Evolutionary conservation across 495 filamentous ascomycete species (phyloP).

Genomic region (Hypomontagnella submonticulosa): DNA sequence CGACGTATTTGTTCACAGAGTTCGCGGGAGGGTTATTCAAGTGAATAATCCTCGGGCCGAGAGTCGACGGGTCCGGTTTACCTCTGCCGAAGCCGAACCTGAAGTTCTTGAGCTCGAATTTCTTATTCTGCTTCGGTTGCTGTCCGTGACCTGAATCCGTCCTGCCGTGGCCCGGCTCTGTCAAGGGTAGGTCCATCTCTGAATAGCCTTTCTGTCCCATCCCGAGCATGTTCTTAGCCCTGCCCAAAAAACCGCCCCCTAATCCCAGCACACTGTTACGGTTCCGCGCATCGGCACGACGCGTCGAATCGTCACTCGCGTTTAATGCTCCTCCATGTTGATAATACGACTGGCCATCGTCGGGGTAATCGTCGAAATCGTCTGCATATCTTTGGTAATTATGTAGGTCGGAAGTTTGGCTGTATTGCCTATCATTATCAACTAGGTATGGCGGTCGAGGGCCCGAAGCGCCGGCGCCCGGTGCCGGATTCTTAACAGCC

Average conservation of each 20-base stretch:
- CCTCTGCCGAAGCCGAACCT: constrained; percentile 93
- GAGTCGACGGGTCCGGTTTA: constrained; percentile 85
- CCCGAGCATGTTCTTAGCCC: constrained; percentile 88
- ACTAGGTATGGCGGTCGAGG: constrained; percentile 69
- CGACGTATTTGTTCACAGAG: constrained; percentile 83
- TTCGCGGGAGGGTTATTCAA: constrained; percentile 98
- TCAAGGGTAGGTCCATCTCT: constrained; percentile 97
- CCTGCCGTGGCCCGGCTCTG: constrained; percentile 69
- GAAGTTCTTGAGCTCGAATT: constrained; percentile 76
- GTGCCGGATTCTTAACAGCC: constrained; percentile 55
- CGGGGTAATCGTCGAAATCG: constrained; percentile 77
- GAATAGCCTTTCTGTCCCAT: constrained; percentile 88
- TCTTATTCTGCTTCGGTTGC: constrained; percentile 63
- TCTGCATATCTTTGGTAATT: constrained; percentile 94
- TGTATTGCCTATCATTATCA: constrained; percentile 69
- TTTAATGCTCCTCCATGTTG: constrained; percentile 69
- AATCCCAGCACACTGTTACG: constrained; percentile 88
- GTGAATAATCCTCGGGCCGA: constrained; percentile 93
- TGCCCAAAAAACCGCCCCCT: constrained; percentile 87
- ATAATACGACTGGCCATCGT: constrained; percentile 78
- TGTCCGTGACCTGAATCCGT: constrained; percentile 47
- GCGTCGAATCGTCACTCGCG: constrained; percentile 53
- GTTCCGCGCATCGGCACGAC: constrained; percentile 70
- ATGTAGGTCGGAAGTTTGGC: constrained; percentile 82
- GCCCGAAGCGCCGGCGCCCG: constrained; percentile 49